phyloP scores from a whole-genome alignment of 2,329 filamentous ascomycete genomes.

The Aspergillus latus region DNA sequence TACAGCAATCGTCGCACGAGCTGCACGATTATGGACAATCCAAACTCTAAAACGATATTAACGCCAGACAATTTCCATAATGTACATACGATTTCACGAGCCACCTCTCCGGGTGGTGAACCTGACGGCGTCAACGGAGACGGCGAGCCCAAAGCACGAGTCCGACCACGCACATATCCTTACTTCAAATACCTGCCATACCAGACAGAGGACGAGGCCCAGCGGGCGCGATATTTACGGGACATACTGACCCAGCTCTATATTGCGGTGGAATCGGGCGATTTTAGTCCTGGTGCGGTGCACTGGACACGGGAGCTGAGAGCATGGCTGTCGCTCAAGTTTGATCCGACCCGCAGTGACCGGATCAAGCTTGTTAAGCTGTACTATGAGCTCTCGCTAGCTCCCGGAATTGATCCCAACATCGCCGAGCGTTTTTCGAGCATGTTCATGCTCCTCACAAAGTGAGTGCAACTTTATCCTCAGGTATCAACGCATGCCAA shows the following conservation, averaged over 20 bases:
- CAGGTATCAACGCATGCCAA: not conserved
- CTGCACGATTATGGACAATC: conserved; percentile 37
- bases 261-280: conserved; percentile 84
- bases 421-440: conserved; percentile 88
- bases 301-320: conserved; percentile 97
- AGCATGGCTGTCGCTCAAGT: conserved; percentile 94
- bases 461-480: conserved; percentile 56
- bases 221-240: conserved; percentile 74
- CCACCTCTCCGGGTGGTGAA: conserved; percentile 73
- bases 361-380: conserved; percentile 81
- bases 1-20: conserved; percentile 20
- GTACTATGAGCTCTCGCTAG: conserved; percentile 90
- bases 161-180: conserved; percentile 79
- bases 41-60: conserved; percentile 34
- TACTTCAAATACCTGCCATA: conserved; percentile 93
- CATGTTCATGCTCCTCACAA: conserved; percentile 96
- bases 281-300: conserved; percentile 88
- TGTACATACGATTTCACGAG: conserved; percentile 73
- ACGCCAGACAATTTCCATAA: conserved; percentile 41
- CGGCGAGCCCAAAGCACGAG: conserved; percentile 65
- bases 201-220: conserved; percentile 72
- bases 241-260: conserved; percentile 94
- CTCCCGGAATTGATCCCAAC: conserved; percentile 79
- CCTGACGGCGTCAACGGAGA: conserved; percentile 51
- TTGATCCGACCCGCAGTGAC: conserved; percentile 84